phyloP scores from a whole-genome alignment of 192 early-diverging fungal genomes.

The Pilobolus umbonatus region DNA sequence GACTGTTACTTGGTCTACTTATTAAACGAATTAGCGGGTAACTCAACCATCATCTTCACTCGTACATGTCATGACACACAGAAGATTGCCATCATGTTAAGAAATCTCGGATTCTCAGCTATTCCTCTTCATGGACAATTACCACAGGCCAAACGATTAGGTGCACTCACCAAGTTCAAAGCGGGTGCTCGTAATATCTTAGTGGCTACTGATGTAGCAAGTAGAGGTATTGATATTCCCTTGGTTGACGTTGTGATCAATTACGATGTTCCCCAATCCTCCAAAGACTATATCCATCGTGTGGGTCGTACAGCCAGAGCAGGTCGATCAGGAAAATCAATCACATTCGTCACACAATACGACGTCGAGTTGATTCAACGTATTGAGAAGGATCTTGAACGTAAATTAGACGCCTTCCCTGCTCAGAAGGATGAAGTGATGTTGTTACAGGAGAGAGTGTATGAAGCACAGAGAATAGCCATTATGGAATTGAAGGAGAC shows the following conservation, averaged over 20 bases:
- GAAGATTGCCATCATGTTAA: slow-evolving; percentile 79
- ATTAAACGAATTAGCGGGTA: slow-evolving; percentile 89
- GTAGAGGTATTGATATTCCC: slow-evolving; percentile 92
- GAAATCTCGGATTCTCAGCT: slow-evolving; percentile 92
- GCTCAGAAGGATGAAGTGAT: slow-evolving; percentile 80
- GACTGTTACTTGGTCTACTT: slow-evolving; percentile 92
- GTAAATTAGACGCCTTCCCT: slow-evolving; percentile 83
- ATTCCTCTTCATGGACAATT: slow-evolving; percentile 93
- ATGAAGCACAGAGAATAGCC: slow-evolving; percentile 84
- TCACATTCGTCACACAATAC: slow-evolving; percentile 85
- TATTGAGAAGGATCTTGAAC: slow-evolving; percentile 86
- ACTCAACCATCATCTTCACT: slow-evolving; percentile 90
- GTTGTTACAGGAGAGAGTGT: slow-evolving; percentile 90
- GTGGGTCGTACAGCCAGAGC: slow-evolving; percentile 85
- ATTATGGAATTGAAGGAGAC: slow-evolving; percentile 85
- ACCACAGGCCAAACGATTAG: slow-evolving; percentile 87
- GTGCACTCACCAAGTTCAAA: slow-evolving; percentile 94
- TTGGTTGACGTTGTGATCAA: slow-evolving; percentile 93
- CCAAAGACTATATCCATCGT: slow-evolving; percentile 86
- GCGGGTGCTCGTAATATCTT: slow-evolving; percentile 80
- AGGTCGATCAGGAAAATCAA: slow-evolving; percentile 71
- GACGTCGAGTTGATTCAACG: slow-evolving; percentile 94
- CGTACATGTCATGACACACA: slow-evolving; percentile 85
- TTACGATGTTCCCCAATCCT: slow-evolving; percentile 89
- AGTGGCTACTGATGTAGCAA: slow-evolving; percentile 94